Percentiles rank a stretch among this genome's conserved stretches.
Evolutionary conservation across 371 early-diverging fungal species (phyloP).

Genomic region (Basidiobolus heterosporus): DNA sequence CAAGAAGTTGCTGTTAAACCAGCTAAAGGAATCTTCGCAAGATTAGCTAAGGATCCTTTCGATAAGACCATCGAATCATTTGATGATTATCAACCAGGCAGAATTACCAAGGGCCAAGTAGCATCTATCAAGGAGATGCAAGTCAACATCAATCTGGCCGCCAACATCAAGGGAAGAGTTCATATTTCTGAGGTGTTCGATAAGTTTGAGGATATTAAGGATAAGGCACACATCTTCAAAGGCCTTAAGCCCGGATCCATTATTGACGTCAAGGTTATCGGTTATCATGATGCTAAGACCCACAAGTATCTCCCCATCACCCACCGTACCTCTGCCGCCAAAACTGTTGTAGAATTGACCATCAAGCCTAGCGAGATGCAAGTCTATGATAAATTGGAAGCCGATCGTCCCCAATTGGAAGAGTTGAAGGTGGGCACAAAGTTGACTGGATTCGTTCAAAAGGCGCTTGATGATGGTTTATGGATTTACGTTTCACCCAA

Average conservation of each 20-base stretch:
- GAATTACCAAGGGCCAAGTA: conserved; percentile 28
- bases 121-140: conserved; percentile 31
- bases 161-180: conserved; percentile 44
- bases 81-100: conserved; percentile 38
- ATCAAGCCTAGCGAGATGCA: conserved; percentile 15
- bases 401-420: conserved; percentile 11
- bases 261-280: conserved; percentile 41
- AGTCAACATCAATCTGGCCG: conserved; percentile 39
- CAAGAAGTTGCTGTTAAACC: conserved; percentile 5
- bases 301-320: conserved; percentile 43
- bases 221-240: conserved; percentile 20
- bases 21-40: neutral
- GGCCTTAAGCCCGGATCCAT: conserved; percentile 17
- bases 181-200: conserved; percentile 44
- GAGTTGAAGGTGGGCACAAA: conserved; percentile 26
- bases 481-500: conserved; percentile 22
- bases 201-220: conserved; percentile 16
- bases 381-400: conserved; percentile 3
- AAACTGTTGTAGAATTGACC: conserved; percentile 29
- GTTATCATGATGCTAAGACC: conserved; percentile 32
- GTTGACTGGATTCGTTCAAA: conserved; percentile 33
- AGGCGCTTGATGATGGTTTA: conserved; percentile 21
- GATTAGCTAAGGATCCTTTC: conserved; percentile 18
- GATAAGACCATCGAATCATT: conserved; percentile 23
- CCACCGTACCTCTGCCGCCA: conserved; percentile 19